Percentiles rank a stretch among this genome's conserved stretches.
These are phyloP conservation scores for Plasmopara muralis DNA, from an alignment of 352 stramenopile genomes.

Conservation along the genomic window DNA sequence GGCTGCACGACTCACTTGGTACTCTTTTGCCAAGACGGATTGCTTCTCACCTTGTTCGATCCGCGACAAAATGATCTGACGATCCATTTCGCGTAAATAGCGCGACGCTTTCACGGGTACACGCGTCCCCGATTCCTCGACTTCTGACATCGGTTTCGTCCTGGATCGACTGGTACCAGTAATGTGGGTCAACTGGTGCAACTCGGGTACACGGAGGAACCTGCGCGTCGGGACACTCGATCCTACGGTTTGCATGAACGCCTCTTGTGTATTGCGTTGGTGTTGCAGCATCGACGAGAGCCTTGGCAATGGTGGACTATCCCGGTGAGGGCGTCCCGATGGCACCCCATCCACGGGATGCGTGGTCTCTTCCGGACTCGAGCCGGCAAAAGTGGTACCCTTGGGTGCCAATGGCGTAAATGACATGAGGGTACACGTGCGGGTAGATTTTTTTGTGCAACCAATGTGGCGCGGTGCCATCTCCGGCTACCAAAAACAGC, in stretches of 20 bases:
- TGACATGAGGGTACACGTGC: background rate
- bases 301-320: conserved; percentile 17
- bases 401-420: conserved; percentile 13
- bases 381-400: conserved; percentile 12
- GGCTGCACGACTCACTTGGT: conserved; percentile 47
- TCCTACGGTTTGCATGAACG: background rate
- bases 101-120: conserved; percentile 32
- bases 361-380: conserved; percentile 11
- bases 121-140: background rate
- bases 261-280: conserved; percentile 8
- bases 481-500: background rate
- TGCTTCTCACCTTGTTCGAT: conserved; percentile 56
- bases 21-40: conserved; percentile 56
- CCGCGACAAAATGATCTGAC: conserved; percentile 40
- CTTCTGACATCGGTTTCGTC: background rate
- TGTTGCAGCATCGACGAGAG: conserved; percentile 22
- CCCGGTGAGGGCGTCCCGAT: conserved; percentile 1
- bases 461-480: background rate
- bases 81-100: conserved; percentile 60
- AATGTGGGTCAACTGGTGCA: background rate
- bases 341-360: conserved; percentile 11
- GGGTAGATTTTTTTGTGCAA: background rate
- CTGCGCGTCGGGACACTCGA: no score
- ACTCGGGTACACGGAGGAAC: background rate
- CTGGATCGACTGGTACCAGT: background rate